These are phyloP conservation scores for Phialocephala subalpina DNA, from an alignment of 2,329 filamentous ascomycete species.

Conservation along the genomic window DNA sequence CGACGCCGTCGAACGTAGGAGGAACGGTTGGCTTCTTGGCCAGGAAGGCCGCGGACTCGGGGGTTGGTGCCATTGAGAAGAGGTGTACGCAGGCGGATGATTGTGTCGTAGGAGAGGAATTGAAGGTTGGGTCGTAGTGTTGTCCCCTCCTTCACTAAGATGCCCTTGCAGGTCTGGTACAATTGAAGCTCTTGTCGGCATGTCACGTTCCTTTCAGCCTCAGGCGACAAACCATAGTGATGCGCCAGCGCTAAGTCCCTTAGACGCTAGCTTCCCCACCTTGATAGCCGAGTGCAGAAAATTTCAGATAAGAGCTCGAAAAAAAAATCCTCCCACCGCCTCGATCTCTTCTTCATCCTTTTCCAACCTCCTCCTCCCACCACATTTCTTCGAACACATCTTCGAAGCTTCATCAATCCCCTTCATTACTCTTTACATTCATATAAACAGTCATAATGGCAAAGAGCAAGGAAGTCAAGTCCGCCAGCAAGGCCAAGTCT, in stretches of 20 bases:
- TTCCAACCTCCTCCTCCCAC: constrained; percentile 25
- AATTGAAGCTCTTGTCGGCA: constrained; percentile 3
- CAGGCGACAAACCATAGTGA: constrained; percentile 12
- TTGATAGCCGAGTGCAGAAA: constrained; percentile 36
- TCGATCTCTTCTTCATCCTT: constrained; percentile 27
- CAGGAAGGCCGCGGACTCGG: constrained; percentile 83
- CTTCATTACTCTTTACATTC: constrained; percentile 16
- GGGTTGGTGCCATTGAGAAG: constrained; percentile 72
- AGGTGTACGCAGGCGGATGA: background rate
- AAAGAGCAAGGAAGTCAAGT: constrained; percentile 72
- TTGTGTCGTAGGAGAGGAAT: constrained; percentile 3
- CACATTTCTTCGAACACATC: constrained; percentile 14
- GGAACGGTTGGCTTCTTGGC: constrained; percentile 84
- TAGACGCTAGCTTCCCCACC: constrained; percentile 19
- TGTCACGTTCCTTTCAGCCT: background rate
- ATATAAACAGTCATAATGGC: constrained; percentile 59
- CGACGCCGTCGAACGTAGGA: constrained; percentile 85
- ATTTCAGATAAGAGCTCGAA: constrained; percentile 40
- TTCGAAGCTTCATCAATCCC: constrained; percentile 22
- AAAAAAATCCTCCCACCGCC: constrained; percentile 27
- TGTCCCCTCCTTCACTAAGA: constrained; percentile 6
- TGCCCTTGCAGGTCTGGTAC: constrained; percentile 12
- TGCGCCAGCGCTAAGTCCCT: too few species aligned
- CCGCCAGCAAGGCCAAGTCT: constrained; percentile 56
- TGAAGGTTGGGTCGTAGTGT: constrained; percentile 7